Conservation (phyloP, 352 stramenopile species). For the Globisporangium takayamanum region DNA sequence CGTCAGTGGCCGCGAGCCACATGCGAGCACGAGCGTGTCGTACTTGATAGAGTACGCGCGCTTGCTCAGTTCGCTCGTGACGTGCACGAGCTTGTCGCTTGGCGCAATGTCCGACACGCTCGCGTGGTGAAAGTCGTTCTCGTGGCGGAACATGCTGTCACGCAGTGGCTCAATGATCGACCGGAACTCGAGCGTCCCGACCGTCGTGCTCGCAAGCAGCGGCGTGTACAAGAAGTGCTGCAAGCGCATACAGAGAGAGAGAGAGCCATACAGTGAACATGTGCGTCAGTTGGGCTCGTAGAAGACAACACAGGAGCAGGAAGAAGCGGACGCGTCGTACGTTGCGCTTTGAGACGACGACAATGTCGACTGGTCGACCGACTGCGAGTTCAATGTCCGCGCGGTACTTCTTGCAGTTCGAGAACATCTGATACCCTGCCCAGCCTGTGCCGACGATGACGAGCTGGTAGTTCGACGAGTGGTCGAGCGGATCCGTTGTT, state of each 20-base stretch:
- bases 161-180: conserved; percentile 95
- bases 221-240: conserved; percentile 98
- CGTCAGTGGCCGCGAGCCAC: conserved; percentile 92
- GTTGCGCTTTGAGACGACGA: conserved; percentile 78
- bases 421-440: conserved; percentile 75
- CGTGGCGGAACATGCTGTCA: conserved; percentile 64
- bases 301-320: not conserved
- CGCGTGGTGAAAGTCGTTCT: conserved; percentile 72
- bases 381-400: conserved; percentile 59
- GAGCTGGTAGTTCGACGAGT: conserved; percentile 54
- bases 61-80: conserved; percentile 53
- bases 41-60: conserved; percentile 85
- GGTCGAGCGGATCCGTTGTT: not conserved
- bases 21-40: conserved; percentile 92
- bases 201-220: conserved; percentile 92
- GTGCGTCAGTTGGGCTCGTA: too few relatives aligned
- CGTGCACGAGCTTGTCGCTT: conserved; percentile 63
- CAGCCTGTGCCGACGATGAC: conserved; percentile 76
- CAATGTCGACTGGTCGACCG: conserved; percentile 56
- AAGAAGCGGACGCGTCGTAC: conserved; percentile 18
- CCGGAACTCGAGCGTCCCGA: conserved; percentile 95
- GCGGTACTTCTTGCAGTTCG: conserved; percentile 68
- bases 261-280: not conserved
- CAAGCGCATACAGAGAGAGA: conserved; percentile 8
- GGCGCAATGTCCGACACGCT: conserved; percentile 73